Evolutionary conservation across 116 monocot species (phyloP).

Genomic region (Papilionanthe hybrid): DNA sequence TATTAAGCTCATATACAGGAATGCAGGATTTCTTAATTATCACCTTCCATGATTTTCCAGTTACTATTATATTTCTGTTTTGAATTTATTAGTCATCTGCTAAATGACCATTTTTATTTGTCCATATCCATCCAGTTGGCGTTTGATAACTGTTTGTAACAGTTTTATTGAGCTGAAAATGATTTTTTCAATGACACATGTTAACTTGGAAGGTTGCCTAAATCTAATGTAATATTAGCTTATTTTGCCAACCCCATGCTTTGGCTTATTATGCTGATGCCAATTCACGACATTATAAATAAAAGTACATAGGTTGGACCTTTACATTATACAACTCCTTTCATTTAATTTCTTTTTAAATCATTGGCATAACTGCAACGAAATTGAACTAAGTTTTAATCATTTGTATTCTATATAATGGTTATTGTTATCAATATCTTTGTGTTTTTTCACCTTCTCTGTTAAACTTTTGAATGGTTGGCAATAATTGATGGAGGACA

Average conservation of each 20-base stretch:
- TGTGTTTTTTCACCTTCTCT: neutral
- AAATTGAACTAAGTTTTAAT: neutral
- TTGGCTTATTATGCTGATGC: neutral
- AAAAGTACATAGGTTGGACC: neutral
- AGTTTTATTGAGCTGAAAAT: neutral
- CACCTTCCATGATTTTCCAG: neutral
- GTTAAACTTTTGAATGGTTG: neutral
- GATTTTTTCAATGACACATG: neutral
- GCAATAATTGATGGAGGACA: neutral
- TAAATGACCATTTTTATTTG: neutral
- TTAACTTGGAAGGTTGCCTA: slow-evolving; percentile 3
- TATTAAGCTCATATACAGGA: neutral
- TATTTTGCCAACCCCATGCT: neutral
- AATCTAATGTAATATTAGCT: neutral
- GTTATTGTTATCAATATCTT: neutral
- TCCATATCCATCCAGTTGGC: neutral
- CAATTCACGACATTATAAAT: neutral
- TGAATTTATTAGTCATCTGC: neutral
- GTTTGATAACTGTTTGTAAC: neutral
- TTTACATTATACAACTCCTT: neutral
- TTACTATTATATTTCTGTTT: neutral
- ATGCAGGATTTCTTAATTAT: neutral
- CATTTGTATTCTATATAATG: neutral
- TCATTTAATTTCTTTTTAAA: slow-evolving; percentile 3
- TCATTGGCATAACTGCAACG: neutral